A percentile compares a stretch with the other conserved stretches of the same genome.
Evolutionary conservation across 2,329 filamentous ascomycete genomes (phyloP).

Genomic region (Colletotrichum sp.): DNA sequence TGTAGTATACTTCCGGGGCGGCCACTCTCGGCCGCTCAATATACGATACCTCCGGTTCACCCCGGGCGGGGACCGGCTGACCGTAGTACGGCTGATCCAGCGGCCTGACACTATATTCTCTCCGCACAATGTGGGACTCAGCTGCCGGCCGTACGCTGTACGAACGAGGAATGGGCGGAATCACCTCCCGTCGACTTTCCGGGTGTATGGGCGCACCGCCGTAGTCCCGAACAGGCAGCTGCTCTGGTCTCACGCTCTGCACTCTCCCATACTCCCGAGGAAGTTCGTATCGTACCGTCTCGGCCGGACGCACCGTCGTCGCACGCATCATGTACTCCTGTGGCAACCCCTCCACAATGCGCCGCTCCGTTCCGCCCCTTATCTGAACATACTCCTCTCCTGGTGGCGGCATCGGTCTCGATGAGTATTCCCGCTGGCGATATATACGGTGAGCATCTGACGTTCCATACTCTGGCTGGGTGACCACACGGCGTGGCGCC

Average conservation of each 20-base stretch:
- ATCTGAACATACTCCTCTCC: conserved; percentile 54
- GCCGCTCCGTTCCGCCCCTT: conserved; percentile 45
- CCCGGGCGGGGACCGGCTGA: conserved; percentile 29
- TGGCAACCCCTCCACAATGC: conserved; percentile 49
- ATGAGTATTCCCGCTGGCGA: conserved; percentile 63
- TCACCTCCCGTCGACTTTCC: conserved; percentile 40
- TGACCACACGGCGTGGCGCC: conserved; percentile 62
- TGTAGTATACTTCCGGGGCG: conserved; percentile 50
- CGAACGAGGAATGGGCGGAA: conserved; percentile 29
- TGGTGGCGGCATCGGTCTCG: conserved; percentile 48
- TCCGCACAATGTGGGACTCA: conserved; percentile 31
- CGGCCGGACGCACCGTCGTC: conserved; percentile 62
- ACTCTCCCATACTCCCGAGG: conserved; percentile 48
- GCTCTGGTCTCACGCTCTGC: conserved; percentile 46
- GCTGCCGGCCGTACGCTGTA: conserved; percentile 37
- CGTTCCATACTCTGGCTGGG: conserved; percentile 63
- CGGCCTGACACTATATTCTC: conserved; percentile 47
- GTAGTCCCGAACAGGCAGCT: conserved; percentile 52
- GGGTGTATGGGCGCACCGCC: conserved; percentile 39
- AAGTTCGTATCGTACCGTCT: conserved; percentile 46
- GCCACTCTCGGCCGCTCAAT: conserved; percentile 47
- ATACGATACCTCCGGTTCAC: conserved; percentile 47
- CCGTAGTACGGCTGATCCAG: conserved; percentile 49
- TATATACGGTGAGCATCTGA: conserved; percentile 58
- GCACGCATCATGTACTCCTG: conserved; percentile 61